phyloP scores from a whole-genome alignment of 2,329 filamentous ascomycete genomes.

The Pestalotiopsis fici region DNA sequence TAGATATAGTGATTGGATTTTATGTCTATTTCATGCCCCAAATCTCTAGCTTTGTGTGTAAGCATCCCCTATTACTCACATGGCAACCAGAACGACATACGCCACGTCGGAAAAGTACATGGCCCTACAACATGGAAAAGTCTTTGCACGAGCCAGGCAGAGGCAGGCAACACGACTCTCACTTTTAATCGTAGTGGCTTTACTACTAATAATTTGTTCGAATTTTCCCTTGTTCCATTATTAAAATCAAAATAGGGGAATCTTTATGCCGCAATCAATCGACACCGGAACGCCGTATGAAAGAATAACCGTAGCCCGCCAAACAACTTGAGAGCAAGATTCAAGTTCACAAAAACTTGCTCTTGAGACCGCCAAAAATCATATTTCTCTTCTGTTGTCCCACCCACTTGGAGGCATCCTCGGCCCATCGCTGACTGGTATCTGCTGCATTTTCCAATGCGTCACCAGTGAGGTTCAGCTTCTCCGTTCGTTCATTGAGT shows the following conservation, averaged over 20 bases:
- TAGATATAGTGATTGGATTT: too few relatives aligned
- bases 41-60: too few relatives aligned
- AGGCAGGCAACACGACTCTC: too few relatives aligned
- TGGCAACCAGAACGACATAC: too few relatives aligned
- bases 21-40: too few relatives aligned
- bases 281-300: neutral
- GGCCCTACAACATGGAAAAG: too few relatives aligned
- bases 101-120: too few relatives aligned
- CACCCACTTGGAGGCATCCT: conserved; percentile 87
- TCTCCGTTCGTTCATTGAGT: conserved; percentile 88
- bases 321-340: neutral
- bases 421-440: conserved; percentile 79
- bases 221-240: neutral
- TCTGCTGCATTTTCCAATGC: conserved; percentile 81
- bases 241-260: neutral
- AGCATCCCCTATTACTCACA: too few relatives aligned
- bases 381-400: conserved; percentile 85
- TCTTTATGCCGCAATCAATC: neutral
- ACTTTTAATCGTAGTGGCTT: too few relatives aligned
- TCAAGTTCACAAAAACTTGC: conserved; percentile 48
- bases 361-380: conserved; percentile 68
- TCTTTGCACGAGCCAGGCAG: too few relatives aligned
- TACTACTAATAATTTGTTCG: too few relatives aligned
- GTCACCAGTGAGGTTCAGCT: conserved; percentile 79
- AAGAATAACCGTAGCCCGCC: neutral